Evolutionary conservation across 2,329 filamentous ascomycete species (phyloP).

Genomic region (Stachybotrys chartarum): DNA sequence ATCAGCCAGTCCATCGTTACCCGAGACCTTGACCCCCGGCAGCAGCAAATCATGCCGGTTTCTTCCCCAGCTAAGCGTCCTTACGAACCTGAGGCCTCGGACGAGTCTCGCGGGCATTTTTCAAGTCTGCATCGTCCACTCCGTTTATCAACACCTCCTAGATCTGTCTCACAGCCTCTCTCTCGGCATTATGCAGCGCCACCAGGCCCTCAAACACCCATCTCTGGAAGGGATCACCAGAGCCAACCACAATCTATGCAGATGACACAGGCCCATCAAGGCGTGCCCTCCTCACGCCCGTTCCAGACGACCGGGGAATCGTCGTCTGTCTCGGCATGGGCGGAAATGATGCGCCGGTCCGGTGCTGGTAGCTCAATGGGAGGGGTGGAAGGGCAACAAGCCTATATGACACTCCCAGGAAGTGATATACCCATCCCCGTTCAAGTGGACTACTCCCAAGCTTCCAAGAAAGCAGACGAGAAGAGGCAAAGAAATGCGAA

Average conservation of each 20-base stretch:
- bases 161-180: slow-evolving; percentile 28
- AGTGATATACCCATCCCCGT: slow-evolving; percentile 43
- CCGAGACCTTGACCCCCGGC: slow-evolving; percentile 15
- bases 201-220: slow-evolving; percentile 14
- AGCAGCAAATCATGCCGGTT: slow-evolving; percentile 10
- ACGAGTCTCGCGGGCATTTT: slow-evolving; percentile 17
- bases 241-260: slow-evolving; percentile 8
- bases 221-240: slow-evolving; percentile 11
- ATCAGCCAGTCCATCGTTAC: slow-evolving; percentile 13
- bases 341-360: slow-evolving; percentile 23
- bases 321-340: slow-evolving; percentile 15
- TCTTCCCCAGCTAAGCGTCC: slow-evolving; percentile 23
- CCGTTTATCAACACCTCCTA: slow-evolving; percentile 13
- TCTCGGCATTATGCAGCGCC: slow-evolving; percentile 13
- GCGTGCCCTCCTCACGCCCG: slow-evolving; percentile 13
- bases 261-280: slow-evolving; percentile 7
- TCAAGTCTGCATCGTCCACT: slow-evolving; percentile 16
- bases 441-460: slow-evolving; percentile 72
- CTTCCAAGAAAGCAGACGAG: slow-evolving; percentile 75
- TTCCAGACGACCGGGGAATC: slow-evolving; percentile 14
- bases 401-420: slow-evolving; percentile 30
- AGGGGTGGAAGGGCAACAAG: slow-evolving; percentile 26
- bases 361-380: slow-evolving; percentile 16
- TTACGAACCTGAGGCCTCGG: slow-evolving; percentile 17
- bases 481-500: slow-evolving; percentile 81